A percentile compares a stretch with the other conserved stretches of the same genome.
Evolutionary conservation across 768 basidiomycete species (phyloP).

Genomic region (Suillus cothurnatus): DNA sequence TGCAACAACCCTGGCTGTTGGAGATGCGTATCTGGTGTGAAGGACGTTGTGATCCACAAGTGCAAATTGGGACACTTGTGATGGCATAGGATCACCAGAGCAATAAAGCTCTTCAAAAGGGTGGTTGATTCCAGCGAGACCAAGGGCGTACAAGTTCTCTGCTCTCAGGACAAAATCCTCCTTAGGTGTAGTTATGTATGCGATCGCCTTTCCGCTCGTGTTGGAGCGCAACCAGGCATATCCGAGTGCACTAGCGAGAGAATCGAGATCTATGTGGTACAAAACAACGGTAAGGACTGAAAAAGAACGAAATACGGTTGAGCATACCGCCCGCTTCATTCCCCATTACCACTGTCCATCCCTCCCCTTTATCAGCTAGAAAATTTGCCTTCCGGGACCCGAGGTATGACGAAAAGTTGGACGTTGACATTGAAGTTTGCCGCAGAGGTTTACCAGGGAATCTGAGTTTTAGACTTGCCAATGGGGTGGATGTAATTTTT

Average conservation of each 20-base stretch:
- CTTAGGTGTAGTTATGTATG: conserved; percentile 71
- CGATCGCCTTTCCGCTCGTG: conserved; percentile 57
- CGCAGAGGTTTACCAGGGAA: not conserved
- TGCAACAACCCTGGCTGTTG: conserved; percentile 59
- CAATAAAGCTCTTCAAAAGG: conserved; percentile 59
- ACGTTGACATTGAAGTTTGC: conserved; percentile 20
- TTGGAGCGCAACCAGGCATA: conserved; percentile 74
- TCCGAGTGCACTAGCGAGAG: conserved; percentile 81
- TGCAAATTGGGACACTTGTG: conserved; percentile 56
- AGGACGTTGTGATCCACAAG: conserved; percentile 93
- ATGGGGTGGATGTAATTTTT: not conserved
- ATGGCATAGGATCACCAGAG: conserved; percentile 56
- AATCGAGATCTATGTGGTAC: conserved; percentile 75
- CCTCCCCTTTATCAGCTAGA: conserved; percentile 53
- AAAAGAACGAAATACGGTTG: conserved; percentile 1
- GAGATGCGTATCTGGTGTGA: conserved; percentile 40
- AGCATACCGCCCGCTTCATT: conserved; percentile 92
- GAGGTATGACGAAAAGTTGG: conserved; percentile 42
- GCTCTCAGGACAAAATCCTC: conserved; percentile 77
- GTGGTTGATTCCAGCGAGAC: not conserved
- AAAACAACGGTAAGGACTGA: conserved; percentile 2
- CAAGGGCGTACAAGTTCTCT: not conserved
- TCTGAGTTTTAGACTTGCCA: not conserved
- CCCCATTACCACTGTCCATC: conserved; percentile 90
- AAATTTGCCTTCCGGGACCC: conserved; percentile 58